A percentile compares a stretch with the other conserved stretches of the same genome.
Conservation (phyloP, 768 basidiomycete species). For the Boletus tylopilopsis region DNA sequence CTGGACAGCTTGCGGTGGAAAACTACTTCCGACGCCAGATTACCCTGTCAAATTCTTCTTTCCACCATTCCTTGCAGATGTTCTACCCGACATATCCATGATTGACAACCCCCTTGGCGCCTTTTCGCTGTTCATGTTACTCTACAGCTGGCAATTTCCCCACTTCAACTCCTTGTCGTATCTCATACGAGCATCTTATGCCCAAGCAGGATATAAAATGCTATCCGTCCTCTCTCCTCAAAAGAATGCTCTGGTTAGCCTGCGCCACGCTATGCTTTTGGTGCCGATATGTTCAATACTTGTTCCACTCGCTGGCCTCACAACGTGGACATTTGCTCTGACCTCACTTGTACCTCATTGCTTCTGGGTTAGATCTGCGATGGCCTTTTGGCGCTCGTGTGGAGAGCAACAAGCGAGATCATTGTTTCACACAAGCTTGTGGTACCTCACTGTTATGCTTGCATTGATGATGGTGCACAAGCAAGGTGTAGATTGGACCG, state of each 20-base stretch:
- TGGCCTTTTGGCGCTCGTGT: conserved; percentile 66
- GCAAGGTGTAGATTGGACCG: conserved; percentile 73
- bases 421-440: conserved; percentile 78
- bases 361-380: conserved; percentile 64
- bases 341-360: conserved; percentile 75
- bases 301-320: conserved; percentile 85
- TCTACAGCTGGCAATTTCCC: conserved; percentile 98
- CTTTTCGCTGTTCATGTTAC: conserved; percentile 73
- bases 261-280: conserved; percentile 78
- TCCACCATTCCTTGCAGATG: conserved; percentile 51
- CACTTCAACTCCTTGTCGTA: conserved; percentile 96
- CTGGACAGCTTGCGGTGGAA: conserved; percentile 92
- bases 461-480: conserved; percentile 96
- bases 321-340: conserved; percentile 85
- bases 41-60: conserved; percentile 60
- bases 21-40: conserved; percentile 59
- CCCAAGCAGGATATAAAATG: conserved; percentile 93
- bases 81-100: conserved; percentile 41
- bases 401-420: conserved; percentile 75
- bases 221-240: conserved; percentile 73
- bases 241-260: conserved; percentile 80
- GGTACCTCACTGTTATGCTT: conserved; percentile 87
- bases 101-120: conserved; percentile 82
- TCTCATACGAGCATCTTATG: conserved; percentile 82
- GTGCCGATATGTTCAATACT: conserved; percentile 76